Percentiles rank a stretch among this genome's conserved stretches.
phyloP scores from a whole-genome alignment of 441 rosid species.

The Gossypium schwendimanii region DNA sequence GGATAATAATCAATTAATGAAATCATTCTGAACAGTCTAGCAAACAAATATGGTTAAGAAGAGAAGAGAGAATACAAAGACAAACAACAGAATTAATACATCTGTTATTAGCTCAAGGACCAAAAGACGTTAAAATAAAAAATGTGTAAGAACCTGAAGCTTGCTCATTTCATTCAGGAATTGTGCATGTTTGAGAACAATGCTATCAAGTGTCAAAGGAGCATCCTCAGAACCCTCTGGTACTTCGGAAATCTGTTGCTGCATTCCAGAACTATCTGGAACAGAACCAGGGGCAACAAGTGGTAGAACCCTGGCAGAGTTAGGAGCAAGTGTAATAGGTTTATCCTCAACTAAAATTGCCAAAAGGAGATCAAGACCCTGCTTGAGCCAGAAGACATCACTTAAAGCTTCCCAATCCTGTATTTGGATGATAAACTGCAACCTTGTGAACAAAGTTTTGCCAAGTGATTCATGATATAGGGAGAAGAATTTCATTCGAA shows the following conservation, averaged over 20 bases:
- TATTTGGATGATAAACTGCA: constrained; percentile 76
- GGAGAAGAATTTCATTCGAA: constrained; percentile 75
- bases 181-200: constrained; percentile 73
- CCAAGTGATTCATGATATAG: constrained; percentile 79
- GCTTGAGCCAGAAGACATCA: constrained; percentile 99
- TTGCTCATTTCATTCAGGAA: constrained; percentile 79
- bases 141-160: constrained; percentile 65
- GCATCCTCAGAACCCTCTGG: constrained; percentile 69
- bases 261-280: constrained; percentile 58
- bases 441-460: constrained; percentile 68
- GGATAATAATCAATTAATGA: neutral
- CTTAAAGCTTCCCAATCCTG: constrained; percentile 99
- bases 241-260: constrained; percentile 48
- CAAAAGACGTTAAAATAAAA: neutral
- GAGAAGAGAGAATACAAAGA: neutral
- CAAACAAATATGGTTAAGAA: neutral
- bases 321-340: constrained; percentile 89
- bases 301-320: constrained; percentile 82
- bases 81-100: neutral
- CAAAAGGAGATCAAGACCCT: constrained; percentile 95
- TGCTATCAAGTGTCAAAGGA: constrained; percentile 59
- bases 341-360: constrained; percentile 82
- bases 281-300: constrained; percentile 46
- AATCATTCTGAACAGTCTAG: neutral
- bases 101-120: neutral